Percentiles rank a stretch among this genome's conserved stretches.
Evolutionary conservation across 2,329 filamentous ascomycete genomes (phyloP).

Genomic region (Paecilomyces fulvus): DNA sequence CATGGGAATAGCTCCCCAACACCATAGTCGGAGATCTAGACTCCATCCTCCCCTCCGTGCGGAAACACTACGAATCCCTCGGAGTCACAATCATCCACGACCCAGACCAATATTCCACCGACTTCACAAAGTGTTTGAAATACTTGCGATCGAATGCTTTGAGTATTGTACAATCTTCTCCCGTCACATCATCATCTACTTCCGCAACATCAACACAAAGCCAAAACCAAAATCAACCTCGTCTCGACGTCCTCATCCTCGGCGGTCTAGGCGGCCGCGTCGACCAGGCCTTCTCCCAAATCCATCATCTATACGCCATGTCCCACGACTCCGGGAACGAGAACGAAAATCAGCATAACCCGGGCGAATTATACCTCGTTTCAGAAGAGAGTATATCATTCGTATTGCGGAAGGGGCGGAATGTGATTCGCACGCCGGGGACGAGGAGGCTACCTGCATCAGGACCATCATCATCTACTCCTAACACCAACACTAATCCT

Average conservation of each 20-base stretch:
- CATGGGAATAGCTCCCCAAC: conserved; percentile 45
- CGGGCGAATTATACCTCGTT: conserved; percentile 65
- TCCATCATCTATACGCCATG: conserved; percentile 68
- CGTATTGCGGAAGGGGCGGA: conserved; percentile 61
- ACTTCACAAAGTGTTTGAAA: conserved; percentile 75
- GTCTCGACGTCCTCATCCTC: conserved; percentile 63
- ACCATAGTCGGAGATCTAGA: conserved; percentile 86
- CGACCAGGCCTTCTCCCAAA: conserved; percentile 81
- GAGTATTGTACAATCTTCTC: conserved; percentile 14
- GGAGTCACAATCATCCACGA: conserved; percentile 59
- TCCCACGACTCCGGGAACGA: conserved; percentile 5
- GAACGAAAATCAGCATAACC: not conserved
- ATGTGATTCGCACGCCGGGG: conserved; percentile 57
- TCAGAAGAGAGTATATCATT: conserved; percentile 77
- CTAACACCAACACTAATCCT: not conserved
- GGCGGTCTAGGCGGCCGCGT: conserved; percentile 84
- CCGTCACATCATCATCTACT: conserved; percentile 1
- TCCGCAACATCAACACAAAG: not conserved
- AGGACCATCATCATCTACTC: not conserved
- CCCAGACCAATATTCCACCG: conserved; percentile 77
- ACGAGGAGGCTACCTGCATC: conserved; percentile 12
- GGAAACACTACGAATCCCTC: conserved; percentile 56
- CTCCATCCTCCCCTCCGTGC: conserved; percentile 58
- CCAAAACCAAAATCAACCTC: conserved; percentile 7
- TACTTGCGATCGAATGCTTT: conserved; percentile 42